Evolutionary conservation across 139 green algal genomes (phyloP).

Genomic region (Desmodesmus armatus): DNA sequence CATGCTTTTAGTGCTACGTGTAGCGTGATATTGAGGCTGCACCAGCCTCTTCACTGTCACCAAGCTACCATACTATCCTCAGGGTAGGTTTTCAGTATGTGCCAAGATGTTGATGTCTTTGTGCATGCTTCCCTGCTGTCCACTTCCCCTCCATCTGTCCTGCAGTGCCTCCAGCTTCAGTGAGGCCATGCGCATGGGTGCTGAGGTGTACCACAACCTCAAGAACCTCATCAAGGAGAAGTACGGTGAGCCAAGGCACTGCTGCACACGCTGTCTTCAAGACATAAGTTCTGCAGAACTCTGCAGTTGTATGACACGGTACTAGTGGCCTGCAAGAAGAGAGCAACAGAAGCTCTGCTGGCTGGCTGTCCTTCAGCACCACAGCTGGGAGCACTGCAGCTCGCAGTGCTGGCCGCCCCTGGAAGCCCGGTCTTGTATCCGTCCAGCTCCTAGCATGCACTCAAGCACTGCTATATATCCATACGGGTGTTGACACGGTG

Average conservation of each 20-base stretch:
- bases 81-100: neutral
- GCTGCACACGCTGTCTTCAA: neutral
- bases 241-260: conserved; percentile 79
- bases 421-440: neutral
- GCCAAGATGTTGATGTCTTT: neutral
- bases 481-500: neutral
- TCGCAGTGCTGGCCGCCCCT: no score
- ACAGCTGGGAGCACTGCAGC: neutral
- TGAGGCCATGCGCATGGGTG: conserved; percentile 95
- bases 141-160: neutral
- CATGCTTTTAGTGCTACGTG: no score
- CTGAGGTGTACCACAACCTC: conserved; percentile 98
- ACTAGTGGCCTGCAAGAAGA: no score
- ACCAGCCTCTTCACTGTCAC: neutral
- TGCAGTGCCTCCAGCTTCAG: conserved; percentile 82
- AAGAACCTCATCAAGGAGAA: conserved; percentile 99
- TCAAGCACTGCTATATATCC: no score
- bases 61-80: neutral
- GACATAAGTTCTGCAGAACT: no score
- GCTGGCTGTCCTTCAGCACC: neutral
- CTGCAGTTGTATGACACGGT: no score
- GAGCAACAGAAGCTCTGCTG: neutral
- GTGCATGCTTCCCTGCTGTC: neutral
- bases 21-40: no score
- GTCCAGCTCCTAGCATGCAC: no score